Conservation (phyloP, 1,284 basidiomycete species). For the Laetiporus sulphureus region DNA sequence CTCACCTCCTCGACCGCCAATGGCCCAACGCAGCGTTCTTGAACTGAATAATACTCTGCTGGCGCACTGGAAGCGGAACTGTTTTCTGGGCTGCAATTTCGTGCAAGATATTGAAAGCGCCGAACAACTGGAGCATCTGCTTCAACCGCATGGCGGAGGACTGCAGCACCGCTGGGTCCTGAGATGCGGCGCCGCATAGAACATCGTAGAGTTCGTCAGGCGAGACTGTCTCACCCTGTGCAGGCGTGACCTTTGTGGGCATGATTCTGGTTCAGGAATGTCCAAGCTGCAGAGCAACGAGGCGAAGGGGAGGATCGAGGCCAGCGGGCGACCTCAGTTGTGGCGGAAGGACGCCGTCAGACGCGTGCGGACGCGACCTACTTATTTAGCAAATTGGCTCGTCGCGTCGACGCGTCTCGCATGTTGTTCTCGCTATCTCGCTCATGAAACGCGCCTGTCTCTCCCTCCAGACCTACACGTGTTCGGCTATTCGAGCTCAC, state of each 20-base stretch:
- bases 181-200: conserved; percentile 61
- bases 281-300: too few species aligned
- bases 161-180: conserved; percentile 54
- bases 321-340: background rate
- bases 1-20: conserved; percentile 68
- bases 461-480: background rate
- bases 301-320: too few species aligned
- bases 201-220: conserved; percentile 60
- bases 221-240: conserved; percentile 28
- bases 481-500: too few species aligned
- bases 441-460: conserved; percentile 3
- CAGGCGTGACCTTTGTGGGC: conserved; percentile 7
- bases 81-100: conserved; percentile 58
- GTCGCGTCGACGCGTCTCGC: conserved; percentile 4
- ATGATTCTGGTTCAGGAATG: too few species aligned
- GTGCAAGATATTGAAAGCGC: conserved; percentile 63
- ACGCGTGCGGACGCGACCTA: conserved; percentile 3
- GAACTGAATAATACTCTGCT: conserved; percentile 77
- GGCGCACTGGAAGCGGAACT: conserved; percentile 56
- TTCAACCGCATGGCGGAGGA: conserved; percentile 58
- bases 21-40: conserved; percentile 64
- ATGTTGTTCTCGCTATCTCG: background rate
- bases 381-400: too few species aligned
- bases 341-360: background rate
- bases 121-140: conserved; percentile 56